Conservation (phyloP, 352 stramenopile genomes). For the Pythium scleroteichum region DNA sequence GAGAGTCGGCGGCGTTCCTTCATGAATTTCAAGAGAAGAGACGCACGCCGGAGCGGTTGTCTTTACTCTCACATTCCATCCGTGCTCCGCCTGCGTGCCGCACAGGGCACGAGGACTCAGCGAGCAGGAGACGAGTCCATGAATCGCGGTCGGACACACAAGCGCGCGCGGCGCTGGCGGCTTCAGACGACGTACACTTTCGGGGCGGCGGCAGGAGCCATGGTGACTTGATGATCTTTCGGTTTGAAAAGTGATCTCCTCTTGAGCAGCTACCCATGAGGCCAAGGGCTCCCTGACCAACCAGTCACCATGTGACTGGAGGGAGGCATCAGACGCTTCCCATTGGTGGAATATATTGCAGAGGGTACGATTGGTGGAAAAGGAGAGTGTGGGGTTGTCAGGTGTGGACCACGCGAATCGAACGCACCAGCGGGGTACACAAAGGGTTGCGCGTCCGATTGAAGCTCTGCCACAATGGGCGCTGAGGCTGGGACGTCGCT, state of each 20-base stretch:
- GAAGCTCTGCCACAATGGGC: conserved; percentile 30
- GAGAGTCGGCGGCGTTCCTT: conserved; percentile 32
- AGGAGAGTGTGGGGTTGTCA: neutral
- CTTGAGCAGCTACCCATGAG: neutral
- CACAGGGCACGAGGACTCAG: conserved; percentile 4
- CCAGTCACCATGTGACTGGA: conserved; percentile 22
- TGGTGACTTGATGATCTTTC: conserved; percentile 71
- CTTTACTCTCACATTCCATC: conserved; percentile 89
- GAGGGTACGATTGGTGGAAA: conserved; percentile 18
- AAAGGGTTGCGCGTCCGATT: conserved; percentile 22
- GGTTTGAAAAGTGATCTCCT: conserved; percentile 85
- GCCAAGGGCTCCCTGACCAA: conserved; percentile 4
- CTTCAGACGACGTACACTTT: conserved; percentile 74
- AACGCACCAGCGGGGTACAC: conserved; percentile 18
- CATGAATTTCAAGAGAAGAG: conserved; percentile 90
- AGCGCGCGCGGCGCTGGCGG: neutral
- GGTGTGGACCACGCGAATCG: conserved; percentile 23
- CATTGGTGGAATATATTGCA: conserved; percentile 24
- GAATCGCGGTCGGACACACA: conserved; percentile 15
- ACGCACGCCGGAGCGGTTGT: conserved; percentile 16
- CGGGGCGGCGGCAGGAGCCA: conserved; percentile 62
- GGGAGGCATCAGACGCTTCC: neutral
- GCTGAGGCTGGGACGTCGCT: conserved; percentile 52
- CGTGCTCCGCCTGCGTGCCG: conserved; percentile 30
- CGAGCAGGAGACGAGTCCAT: conserved; percentile 34